These are phyloP conservation scores for Cryphonectria naterciae DNA, from an alignment of 2,329 filamentous ascomycete genomes.

Conservation along the genomic window DNA sequence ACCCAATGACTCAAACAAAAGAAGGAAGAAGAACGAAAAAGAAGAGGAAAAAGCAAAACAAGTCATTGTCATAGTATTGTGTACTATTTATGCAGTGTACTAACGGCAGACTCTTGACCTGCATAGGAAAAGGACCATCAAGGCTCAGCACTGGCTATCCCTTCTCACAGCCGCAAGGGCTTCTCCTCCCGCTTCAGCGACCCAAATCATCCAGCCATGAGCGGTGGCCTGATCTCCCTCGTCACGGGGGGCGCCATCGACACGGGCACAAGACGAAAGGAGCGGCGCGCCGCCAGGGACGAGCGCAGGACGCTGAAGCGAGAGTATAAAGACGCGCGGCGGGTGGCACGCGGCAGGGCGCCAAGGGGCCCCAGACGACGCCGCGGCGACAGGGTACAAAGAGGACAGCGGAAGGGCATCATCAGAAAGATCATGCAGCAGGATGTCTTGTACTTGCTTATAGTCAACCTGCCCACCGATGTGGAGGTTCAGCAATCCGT, in stretches of 20 bases:
- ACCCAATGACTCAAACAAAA: not conserved
- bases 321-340: slow-evolving; percentile 16
- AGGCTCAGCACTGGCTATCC: slow-evolving; percentile 41
- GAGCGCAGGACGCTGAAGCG: slow-evolving; percentile 19
- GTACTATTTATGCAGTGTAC: not conserved
- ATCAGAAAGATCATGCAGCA: slow-evolving; percentile 33
- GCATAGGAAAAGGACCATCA: slow-evolving; percentile 44
- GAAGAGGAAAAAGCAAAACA: not conserved
- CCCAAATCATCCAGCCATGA: slow-evolving; percentile 55
- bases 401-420: slow-evolving; percentile 20
- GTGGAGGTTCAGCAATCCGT: slow-evolving; percentile 42
- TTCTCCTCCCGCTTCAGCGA: slow-evolving; percentile 55
- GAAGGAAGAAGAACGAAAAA: not conserved
- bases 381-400: not conserved
- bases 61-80: not conserved
- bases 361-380: slow-evolving; percentile 13
- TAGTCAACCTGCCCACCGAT: slow-evolving; percentile 53
- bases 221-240: slow-evolving; percentile 50
- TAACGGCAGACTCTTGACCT: not conserved
- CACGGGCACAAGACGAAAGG: slow-evolving; percentile 29
- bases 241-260: slow-evolving; percentile 50
- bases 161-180: slow-evolving; percentile 35
- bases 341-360: slow-evolving; percentile 17
- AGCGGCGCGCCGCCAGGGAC: slow-evolving; percentile 19
- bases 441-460: slow-evolving; percentile 55